Conservation (phyloP, 129 eudicot species). For the Flaveria bidentis region DNA sequence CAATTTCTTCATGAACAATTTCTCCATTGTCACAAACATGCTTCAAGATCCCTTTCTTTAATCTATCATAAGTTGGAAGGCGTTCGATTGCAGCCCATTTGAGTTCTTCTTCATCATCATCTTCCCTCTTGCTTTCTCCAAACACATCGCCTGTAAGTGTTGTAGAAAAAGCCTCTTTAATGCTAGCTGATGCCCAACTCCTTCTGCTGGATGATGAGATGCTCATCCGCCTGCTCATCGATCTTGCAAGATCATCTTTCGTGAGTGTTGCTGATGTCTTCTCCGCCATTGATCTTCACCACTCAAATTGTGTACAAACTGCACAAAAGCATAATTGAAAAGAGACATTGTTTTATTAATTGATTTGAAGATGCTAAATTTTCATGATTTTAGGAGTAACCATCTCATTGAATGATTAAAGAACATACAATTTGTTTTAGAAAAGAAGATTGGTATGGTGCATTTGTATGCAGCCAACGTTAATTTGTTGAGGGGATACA, state of each 20-base stretch:
- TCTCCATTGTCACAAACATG: slow-evolving; percentile 56
- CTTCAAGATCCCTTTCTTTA: slow-evolving; percentile 57
- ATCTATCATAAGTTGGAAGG: slow-evolving; percentile 67
- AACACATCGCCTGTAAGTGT: slow-evolving; percentile 19
- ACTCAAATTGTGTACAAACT: not conserved
- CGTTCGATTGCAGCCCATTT: slow-evolving; percentile 82
- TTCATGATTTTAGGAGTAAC: no score
- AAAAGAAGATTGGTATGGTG: not conserved
- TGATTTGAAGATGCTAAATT: no score
- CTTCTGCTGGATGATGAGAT: slow-evolving; percentile 45
- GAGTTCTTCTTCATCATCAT: slow-evolving; percentile 66
- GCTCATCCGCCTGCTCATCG: slow-evolving; percentile 53
- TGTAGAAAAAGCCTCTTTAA: slow-evolving; percentile 51
- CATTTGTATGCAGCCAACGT: not conserved
- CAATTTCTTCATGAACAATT: slow-evolving; percentile 7
- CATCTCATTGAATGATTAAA: no score
- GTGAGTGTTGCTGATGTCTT: slow-evolving; percentile 21
- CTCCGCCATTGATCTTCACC: slow-evolving; percentile 35
- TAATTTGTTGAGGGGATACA: no score
- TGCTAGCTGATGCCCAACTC: slow-evolving; percentile 58
- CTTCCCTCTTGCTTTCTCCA: slow-evolving; percentile 33
- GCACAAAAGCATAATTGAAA: not conserved
- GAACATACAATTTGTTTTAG: not conserved
- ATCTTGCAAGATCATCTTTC: slow-evolving; percentile 51
- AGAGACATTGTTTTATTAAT: not conserved